phyloP scores from a whole-genome alignment of 2,329 filamentous ascomycete species.

The Ceratocystis ficicola region DNA sequence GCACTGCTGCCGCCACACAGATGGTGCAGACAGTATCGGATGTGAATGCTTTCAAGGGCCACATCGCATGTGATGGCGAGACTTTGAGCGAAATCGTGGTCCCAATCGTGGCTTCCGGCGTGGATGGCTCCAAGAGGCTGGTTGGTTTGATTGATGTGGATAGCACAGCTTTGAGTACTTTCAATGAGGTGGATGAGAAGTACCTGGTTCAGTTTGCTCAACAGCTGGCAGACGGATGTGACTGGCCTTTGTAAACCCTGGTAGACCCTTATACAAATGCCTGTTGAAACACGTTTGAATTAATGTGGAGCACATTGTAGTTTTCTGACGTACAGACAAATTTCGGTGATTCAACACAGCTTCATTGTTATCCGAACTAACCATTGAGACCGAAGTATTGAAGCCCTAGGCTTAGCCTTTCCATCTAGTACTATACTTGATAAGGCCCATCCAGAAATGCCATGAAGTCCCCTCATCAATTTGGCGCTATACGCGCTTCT shows the following conservation, averaged over 20 bases:
- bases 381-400: no score
- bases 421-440: neutral
- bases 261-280: constrained; percentile 2
- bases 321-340: neutral
- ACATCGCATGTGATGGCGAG: constrained; percentile 69
- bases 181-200: constrained; percentile 53
- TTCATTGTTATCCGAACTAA: neutral
- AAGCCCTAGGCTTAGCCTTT: neutral
- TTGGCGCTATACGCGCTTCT: constrained; percentile 2
- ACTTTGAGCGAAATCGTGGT: constrained; percentile 74
- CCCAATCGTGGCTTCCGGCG: constrained; percentile 43
- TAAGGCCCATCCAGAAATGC: neutral
- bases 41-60: constrained; percentile 63
- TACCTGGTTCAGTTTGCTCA: constrained; percentile 55
- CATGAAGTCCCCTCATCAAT: neutral
- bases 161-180: constrained; percentile 54
- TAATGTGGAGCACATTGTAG: neutral
- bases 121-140: constrained; percentile 34
- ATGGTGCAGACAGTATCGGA: constrained; percentile 56
- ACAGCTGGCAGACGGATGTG: constrained; percentile 48
- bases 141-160: constrained; percentile 73
- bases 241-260: constrained; percentile 39
- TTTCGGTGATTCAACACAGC: neutral
- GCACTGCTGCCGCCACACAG: constrained; percentile 48
- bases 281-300: neutral